A percentile compares a stretch with the other conserved stretches of the same genome.
phyloP scores from a whole-genome alignment of 164 flowering plant genomes.

The Aristolochia fimbriata region DNA sequence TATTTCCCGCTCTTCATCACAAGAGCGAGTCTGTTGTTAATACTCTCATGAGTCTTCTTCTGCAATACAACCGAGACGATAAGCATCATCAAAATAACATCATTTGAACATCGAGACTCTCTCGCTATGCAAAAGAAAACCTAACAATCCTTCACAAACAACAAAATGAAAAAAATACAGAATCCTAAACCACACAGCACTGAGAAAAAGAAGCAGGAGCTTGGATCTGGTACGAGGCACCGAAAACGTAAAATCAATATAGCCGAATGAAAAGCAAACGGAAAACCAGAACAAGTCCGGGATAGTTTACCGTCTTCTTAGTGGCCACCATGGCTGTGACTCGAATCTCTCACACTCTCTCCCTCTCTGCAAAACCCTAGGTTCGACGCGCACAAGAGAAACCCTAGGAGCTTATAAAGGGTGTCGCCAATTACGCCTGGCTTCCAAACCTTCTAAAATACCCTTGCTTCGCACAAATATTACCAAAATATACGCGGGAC shows the following conservation, averaged over 20 bases:
- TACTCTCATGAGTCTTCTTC: slow-evolving; percentile 85
- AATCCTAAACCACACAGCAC: background rate
- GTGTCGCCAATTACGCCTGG: no score
- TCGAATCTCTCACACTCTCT: background rate
- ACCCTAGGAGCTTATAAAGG: background rate
- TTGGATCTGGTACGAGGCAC: background rate
- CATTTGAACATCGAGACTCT: no score
- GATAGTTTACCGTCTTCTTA: slow-evolving; percentile 34
- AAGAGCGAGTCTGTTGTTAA: slow-evolving; percentile 72
- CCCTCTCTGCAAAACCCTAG: background rate
- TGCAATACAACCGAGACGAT: slow-evolving; percentile 16
- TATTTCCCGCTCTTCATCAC: slow-evolving; percentile 84
- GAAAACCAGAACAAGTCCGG: background rate
- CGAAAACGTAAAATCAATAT: background rate
- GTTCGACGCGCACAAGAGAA: slow-evolving; percentile 1
- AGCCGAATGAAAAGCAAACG: background rate
- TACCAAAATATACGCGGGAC: no score
- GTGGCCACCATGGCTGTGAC: slow-evolving; percentile 27
- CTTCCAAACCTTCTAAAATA: no score
- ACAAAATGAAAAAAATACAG: background rate
- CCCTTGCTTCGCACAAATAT: no score
- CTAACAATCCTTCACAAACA: background rate
- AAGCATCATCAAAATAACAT: background rate
- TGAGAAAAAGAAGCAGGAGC: background rate
- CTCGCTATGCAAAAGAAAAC: background rate